These are phyloP conservation scores for Chondrostereum purpureum DNA, from an alignment of 1,284 basidiomycete genomes.

Conservation along the genomic window DNA sequence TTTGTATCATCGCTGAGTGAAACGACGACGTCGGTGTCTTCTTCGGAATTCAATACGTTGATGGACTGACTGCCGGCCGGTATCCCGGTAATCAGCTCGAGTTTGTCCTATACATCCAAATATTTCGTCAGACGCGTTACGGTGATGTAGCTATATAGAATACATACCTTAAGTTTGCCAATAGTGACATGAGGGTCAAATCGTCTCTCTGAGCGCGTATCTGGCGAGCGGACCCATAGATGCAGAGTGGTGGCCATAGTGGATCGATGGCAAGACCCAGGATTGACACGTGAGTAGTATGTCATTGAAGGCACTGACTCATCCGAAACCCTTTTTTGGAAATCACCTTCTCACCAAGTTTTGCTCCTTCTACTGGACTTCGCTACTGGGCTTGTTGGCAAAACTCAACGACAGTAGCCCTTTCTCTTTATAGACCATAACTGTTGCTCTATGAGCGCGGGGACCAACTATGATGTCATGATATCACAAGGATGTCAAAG, in stretches of 20 bases:
- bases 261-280: neutral
- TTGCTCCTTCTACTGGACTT: too few relatives aligned
- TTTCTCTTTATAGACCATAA: too few relatives aligned
- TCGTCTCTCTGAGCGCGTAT: constrained; percentile 82
- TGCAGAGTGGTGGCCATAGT: constrained; percentile 52
- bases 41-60: constrained; percentile 55
- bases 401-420: too few relatives aligned
- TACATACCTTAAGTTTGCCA: constrained; percentile 68
- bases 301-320: too few relatives aligned
- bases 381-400: too few relatives aligned
- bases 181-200: constrained; percentile 72
- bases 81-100: constrained; percentile 90
- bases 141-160: constrained; percentile 6
- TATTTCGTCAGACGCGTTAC: constrained; percentile 4
- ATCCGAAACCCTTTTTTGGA: too few relatives aligned
- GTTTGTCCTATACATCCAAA: constrained; percentile 52
- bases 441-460: too few relatives aligned
- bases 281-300: too few relatives aligned
- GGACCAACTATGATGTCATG: too few relatives aligned
- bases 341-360: too few relatives aligned
- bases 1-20: constrained; percentile 60
- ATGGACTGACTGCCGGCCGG: constrained; percentile 67
- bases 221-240: constrained; percentile 77
- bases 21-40: constrained; percentile 44
- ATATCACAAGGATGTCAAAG: too few relatives aligned